These are phyloP conservation scores for Murraya paniculata DNA, from an alignment of 345 rosid genomes.

Conservation along the genomic window DNA sequence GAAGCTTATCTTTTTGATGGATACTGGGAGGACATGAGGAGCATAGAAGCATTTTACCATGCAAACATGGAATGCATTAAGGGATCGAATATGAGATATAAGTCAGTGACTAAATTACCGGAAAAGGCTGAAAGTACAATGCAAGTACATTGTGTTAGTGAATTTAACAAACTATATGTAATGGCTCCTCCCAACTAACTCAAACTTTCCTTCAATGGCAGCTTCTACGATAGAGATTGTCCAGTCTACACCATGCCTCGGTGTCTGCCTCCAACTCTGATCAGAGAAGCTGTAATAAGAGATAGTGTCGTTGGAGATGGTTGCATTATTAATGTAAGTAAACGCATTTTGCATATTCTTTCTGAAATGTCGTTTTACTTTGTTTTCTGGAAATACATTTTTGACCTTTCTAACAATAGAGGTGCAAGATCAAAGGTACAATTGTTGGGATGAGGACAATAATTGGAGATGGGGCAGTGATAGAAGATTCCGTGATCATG, in stretches of 20 bases:
- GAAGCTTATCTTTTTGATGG: constrained; percentile 62
- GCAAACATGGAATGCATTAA: constrained; percentile 76
- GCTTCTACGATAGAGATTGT: constrained; percentile 55
- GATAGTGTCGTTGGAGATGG: constrained; percentile 77
- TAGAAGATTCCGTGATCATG: constrained; percentile 77
- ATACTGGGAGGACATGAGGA: constrained; percentile 77
- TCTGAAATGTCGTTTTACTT: constrained; percentile 1
- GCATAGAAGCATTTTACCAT: constrained; percentile 60
- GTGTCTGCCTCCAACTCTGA: constrained; percentile 62
- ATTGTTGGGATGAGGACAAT: constrained; percentile 79
- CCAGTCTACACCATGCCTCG: constrained; percentile 70
- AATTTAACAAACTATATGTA: background rate
- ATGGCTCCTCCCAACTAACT: constrained; percentile 10
- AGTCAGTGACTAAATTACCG: constrained; percentile 36
- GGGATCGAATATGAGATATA: constrained; percentile 33
- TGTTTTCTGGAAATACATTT: constrained; percentile 10
- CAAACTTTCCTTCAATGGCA: constrained; percentile 27
- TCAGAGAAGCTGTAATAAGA: constrained; percentile 51
- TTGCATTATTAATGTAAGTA: constrained; percentile 71
- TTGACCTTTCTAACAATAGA: constrained; percentile 43
- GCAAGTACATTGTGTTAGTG: background rate
- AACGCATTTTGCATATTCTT: background rate
- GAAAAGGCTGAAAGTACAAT: background rate
- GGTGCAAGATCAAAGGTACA: constrained; percentile 70
- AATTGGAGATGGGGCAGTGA: constrained; percentile 48